A percentile compares a stretch with the other conserved stretches of the same genome.
These are phyloP conservation scores for Thuidium tamariscinum DNA, from an alignment of 225 moss, liverwort and hornwort genomes.

Conservation along the genomic window DNA sequence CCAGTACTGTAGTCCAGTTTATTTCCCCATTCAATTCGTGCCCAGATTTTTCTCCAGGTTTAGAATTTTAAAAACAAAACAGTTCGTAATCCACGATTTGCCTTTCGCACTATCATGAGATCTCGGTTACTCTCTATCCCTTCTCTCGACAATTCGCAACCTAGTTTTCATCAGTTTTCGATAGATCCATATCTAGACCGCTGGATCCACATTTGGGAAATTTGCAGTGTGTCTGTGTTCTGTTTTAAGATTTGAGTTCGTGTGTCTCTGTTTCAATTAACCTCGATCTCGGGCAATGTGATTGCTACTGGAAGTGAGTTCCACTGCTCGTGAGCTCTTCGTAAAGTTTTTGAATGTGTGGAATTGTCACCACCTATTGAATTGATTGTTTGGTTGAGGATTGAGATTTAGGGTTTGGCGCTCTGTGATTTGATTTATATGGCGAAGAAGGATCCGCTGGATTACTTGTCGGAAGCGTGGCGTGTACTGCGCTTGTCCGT, in stretches of 20 bases:
- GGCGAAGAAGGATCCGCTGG: slow-evolving; percentile 19
- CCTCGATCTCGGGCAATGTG: neutral
- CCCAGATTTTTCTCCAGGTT: neutral
- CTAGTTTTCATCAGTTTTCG: neutral
- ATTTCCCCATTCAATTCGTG: neutral
- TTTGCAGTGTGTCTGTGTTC: neutral
- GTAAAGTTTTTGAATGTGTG: neutral
- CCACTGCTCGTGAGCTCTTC: neutral
- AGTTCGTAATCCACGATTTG: neutral
- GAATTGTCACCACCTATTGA: neutral
- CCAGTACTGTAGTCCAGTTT: too few relatives aligned
- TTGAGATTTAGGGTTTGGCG: neutral
- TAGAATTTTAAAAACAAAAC: neutral
- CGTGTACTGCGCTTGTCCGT: slow-evolving; percentile 52
- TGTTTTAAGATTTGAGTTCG: neutral
- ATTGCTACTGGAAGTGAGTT: neutral
- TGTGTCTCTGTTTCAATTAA: neutral
- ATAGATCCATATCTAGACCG: neutral
- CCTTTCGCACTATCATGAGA: neutral
- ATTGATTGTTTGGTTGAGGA: neutral
- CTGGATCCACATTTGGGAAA: neutral
- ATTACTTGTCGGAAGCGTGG: slow-evolving; percentile 52
- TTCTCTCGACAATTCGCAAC: neutral
- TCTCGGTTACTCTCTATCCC: too few relatives aligned
- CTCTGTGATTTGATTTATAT: neutral